Conservation (phyloP, 805 yeast genomes). For the Candida sakaeoensis region DNA sequence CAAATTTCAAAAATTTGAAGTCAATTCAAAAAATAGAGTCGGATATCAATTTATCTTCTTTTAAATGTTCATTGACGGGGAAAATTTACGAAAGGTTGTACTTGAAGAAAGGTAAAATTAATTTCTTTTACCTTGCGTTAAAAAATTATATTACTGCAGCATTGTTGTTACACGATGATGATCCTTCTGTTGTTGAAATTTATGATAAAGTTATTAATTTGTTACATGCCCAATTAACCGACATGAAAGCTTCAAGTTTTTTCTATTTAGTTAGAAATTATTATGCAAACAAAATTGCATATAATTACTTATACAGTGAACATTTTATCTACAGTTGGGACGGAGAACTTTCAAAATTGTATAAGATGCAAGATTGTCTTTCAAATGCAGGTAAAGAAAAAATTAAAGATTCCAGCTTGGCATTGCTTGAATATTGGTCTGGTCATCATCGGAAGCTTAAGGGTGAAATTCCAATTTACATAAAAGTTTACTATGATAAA, state of each 20-base stretch:
- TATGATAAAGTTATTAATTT: constrained; percentile 7
- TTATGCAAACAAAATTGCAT: not conserved
- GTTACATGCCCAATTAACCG: not conserved
- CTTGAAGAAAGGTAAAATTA: not conserved
- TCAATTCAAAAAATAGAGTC: not conserved
- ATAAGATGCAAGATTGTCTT: not conserved
- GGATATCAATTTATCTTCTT: not conserved
- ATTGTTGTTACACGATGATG: constrained; percentile 1
- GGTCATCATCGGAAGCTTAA: not conserved
- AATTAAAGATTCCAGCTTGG: not conserved
- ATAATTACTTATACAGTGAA: constrained; percentile 2
- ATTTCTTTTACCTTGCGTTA: not conserved
- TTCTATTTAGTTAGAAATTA: constrained; percentile 6
- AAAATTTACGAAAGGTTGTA: not conserved
- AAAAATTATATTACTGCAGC: not conserved
- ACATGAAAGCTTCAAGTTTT: constrained; percentile 1
- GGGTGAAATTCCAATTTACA: not conserved
- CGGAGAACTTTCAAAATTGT: not conserved
- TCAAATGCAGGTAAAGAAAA: not conserved
- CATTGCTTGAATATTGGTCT: constrained; percentile 2
- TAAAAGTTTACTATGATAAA: not conserved
- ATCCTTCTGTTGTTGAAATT: not conserved
- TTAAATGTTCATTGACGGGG: not conserved
- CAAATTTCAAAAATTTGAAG: not conserved
- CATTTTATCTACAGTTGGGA: not conserved